Evolutionary conservation across 73 alveolate species (phyloP), one percentile per base, ranked within the genome.

Genomic region (Paramecium sexaurelia): DNA sequence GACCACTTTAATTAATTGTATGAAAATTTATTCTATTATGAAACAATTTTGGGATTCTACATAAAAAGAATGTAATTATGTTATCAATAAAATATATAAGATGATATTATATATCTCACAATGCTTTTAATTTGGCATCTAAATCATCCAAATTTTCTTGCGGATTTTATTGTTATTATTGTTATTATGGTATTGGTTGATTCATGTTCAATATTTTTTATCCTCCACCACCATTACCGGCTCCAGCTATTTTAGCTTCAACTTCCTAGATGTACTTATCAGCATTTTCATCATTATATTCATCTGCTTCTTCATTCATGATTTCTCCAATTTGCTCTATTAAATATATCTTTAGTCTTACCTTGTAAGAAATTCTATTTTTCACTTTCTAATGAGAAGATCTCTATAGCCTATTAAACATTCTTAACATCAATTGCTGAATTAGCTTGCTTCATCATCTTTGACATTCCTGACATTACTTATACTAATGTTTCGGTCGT

Each of bases 401-500:
- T 27, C 73, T 88, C 94, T 11, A 88, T 88, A 22, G 84, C 89
- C 85, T 68, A 68, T 88, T 88, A 37, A 88, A 88, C 91, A 88
- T 88, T 88, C 45, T 69, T 88, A 51, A 88, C 43, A 69, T 88
- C 94, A 22, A 88, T 88, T 8, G 91, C 94, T 10, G 37, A 29
- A 43, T 88, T 88, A 0, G 91, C 94, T 15, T 75, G 39, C 35
- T 88, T 88, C 94, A 88, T 88, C 69, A 88, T 82, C 22, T 88
- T 32, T 22, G 91, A 75, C 94, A 88, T 88, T 41, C 94, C 94
- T 41, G 85, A 55, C 94, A 88, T 88, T 29, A 88, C 87, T 20
- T 47, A 68, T 27, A 88, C 94, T 68, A 88, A 69, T 41, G 94
- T 88, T 69, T 88, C 94, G 33, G 94, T 88, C 15, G 94, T 88